These are phyloP conservation scores for Penicillium sp. DNA, from an alignment of 2,329 filamentous ascomycete species.

Conservation along the genomic window DNA sequence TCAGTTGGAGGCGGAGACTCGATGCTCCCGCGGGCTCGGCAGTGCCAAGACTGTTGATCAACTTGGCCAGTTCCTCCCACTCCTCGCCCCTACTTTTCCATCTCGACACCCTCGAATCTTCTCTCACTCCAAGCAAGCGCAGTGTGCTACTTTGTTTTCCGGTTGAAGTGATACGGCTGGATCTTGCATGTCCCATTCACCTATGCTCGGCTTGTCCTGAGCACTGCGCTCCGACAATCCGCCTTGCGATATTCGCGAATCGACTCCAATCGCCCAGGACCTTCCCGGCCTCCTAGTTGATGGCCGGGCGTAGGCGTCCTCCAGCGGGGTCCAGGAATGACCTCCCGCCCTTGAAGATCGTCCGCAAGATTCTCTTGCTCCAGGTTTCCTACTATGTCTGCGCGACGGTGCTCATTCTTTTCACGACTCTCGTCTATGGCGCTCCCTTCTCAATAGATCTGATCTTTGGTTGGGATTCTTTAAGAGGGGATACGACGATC, in stretches of 20 bases:
- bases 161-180: too few relatives aligned
- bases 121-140: background rate
- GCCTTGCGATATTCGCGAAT: background rate
- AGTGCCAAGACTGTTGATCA: slow-evolving; percentile 26
- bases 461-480: slow-evolving; percentile 57
- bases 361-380: slow-evolving; percentile 60
- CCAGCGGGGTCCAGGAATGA: slow-evolving; percentile 61
- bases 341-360: slow-evolving; percentile 60
- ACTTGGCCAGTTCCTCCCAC: background rate
- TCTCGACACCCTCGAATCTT: slow-evolving; percentile 1
- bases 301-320: slow-evolving; percentile 51
- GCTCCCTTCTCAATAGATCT: slow-evolving; percentile 54
- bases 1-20: slow-evolving; percentile 4
- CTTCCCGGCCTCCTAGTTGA: slow-evolving; percentile 22
- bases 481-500: slow-evolving; percentile 62
- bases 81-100: too few relatives aligned
- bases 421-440: slow-evolving; percentile 62
- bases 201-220: background rate
- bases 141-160: too few relatives aligned
- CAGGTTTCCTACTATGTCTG: slow-evolving; percentile 60
- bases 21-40: slow-evolving; percentile 16
- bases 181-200: too few relatives aligned
- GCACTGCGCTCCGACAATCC: background rate
- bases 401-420: slow-evolving; percentile 58
- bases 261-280: slow-evolving; percentile 3